Percentiles rank a stretch among this genome's conserved stretches.
Evolutionary conservation across 441 rosid genomes (phyloP).

Genomic region (Euphorbia neoarborescens): DNA sequence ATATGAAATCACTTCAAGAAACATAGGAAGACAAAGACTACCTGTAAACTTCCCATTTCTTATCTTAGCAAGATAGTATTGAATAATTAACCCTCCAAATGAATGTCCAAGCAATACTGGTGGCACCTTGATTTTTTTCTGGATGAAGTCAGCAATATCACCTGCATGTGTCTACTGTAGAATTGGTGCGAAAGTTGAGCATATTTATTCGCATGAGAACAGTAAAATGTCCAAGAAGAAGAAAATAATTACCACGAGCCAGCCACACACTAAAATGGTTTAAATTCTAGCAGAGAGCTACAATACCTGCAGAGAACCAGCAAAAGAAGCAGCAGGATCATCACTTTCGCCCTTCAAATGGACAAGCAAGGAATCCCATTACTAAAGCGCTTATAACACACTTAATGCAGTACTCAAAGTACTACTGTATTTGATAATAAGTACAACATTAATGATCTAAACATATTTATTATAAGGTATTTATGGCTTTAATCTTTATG

Average conservation of each 20-base stretch:
- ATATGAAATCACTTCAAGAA: neutral
- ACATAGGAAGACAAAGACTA: constrained; percentile 24
- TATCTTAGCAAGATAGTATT: constrained; percentile 57
- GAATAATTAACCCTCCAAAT: constrained; percentile 79
- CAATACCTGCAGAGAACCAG: constrained; percentile 70
- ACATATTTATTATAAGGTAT: neutral
- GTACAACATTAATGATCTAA: neutral
- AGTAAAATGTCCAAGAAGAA: neutral
- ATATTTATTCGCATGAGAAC: neutral
- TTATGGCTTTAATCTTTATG: too few relatives aligned
- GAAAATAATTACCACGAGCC: constrained; percentile 3
- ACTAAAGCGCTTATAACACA: neutral
- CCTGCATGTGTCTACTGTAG: constrained; percentile 81
- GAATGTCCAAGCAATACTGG: constrained; percentile 84
- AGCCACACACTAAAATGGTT: constrained; percentile 14
- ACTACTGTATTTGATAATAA: neutral
- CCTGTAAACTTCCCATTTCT: constrained; percentile 31
- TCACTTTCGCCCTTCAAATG: constrained; percentile 77
- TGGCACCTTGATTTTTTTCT: constrained; percentile 39
- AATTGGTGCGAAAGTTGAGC: constrained; percentile 14
- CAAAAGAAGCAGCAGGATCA: constrained; percentile 49
- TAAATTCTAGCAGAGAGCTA: constrained; percentile 11
- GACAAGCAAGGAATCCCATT: constrained; percentile 11
- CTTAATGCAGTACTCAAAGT: constrained; percentile 6
- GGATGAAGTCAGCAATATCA: constrained; percentile 65